Percentiles rank a stretch among this genome's conserved stretches.
Conservation (phyloP, 2,329 filamentous ascomycete species). For the Calycina herbarum region DNA sequence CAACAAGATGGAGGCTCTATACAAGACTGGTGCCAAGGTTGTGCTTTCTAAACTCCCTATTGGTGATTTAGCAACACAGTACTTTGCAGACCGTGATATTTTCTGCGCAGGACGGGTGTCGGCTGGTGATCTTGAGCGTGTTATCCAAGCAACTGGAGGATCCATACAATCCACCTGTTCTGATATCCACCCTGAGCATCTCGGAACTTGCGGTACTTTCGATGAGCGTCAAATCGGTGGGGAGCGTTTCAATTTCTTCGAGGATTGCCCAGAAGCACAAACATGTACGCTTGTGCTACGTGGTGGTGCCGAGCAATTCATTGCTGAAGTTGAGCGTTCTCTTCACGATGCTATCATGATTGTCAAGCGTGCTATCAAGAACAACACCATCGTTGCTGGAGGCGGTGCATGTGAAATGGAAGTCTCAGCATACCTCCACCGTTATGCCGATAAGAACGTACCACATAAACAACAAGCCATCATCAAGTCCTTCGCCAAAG, state of each 20-base stretch:
- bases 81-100: slow-evolving; percentile 95
- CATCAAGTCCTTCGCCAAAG: slow-evolving; percentile 97
- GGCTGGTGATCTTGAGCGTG: slow-evolving; percentile 90
- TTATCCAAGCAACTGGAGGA: slow-evolving; percentile 91
- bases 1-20: slow-evolving; percentile 95
- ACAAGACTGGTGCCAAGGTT: slow-evolving; percentile 94
- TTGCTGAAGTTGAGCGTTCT: slow-evolving; percentile 95
- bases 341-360: slow-evolving; percentile 99
- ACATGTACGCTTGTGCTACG: slow-evolving; percentile 95
- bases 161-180: slow-evolving; percentile 94
- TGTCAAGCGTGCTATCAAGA: slow-evolving; percentile 95
- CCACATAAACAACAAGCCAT: slow-evolving; percentile 95
- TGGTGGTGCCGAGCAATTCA: slow-evolving; percentile 97
- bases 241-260: slow-evolving; percentile 98
- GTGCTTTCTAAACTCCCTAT: slow-evolving; percentile 97
- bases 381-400: slow-evolving; percentile 90
- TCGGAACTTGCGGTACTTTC: slow-evolving; percentile 86
- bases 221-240: slow-evolving; percentile 97
- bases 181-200: slow-evolving; percentile 84
- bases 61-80: slow-evolving; percentile 95
- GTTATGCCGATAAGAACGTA: slow-evolving; percentile 89
- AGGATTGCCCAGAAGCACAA: slow-evolving; percentile 91
- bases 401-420: slow-evolving; percentile 98
- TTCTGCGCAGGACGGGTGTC: slow-evolving; percentile 96
- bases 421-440: slow-evolving; percentile 87